Conservation (phyloP, 2,329 filamentous ascomycete species). For the Fonsecaea multimorphosa region DNA sequence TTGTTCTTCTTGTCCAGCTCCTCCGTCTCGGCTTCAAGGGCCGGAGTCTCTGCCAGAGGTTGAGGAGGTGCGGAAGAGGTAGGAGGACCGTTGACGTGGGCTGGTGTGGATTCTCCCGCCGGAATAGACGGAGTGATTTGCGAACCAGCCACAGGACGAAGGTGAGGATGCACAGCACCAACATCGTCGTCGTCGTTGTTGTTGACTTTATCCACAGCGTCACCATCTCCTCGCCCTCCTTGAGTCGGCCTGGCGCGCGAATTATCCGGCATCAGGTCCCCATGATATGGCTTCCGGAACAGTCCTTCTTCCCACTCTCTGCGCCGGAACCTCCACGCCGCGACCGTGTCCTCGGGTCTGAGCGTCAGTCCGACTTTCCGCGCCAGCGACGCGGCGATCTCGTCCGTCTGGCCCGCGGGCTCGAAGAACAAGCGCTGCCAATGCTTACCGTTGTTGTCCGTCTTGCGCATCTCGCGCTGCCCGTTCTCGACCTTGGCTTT, state of each 20-base stretch:
- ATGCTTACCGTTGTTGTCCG: slow-evolving; percentile 73
- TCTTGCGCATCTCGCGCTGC: slow-evolving; percentile 76
- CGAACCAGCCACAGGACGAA: background rate
- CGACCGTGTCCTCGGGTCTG: slow-evolving; percentile 25
- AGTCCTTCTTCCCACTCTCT: slow-evolving; percentile 25
- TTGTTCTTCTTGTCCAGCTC: background rate
- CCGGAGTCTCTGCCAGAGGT: too few species aligned
- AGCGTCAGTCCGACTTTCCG: slow-evolving; percentile 16
- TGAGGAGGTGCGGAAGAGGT: too few species aligned
- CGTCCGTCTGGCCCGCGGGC: background rate
- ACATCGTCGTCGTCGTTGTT: background rate
- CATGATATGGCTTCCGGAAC: slow-evolving; percentile 32
- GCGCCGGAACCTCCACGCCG: slow-evolving; percentile 29
- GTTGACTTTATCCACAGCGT: too few species aligned
- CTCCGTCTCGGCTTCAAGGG: background rate
- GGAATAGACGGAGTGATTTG: background rate
- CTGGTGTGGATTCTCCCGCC: too few species aligned
- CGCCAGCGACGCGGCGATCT: slow-evolving; percentile 18
- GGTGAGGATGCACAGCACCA: too few species aligned
- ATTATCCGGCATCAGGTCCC: slow-evolving; percentile 33
- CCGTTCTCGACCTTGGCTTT: slow-evolving; percentile 90
- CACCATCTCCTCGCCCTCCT: background rate
- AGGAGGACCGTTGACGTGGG: too few species aligned
- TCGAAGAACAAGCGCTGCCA: slow-evolving; percentile 88
- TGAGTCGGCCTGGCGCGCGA: background rate